Evolutionary conservation across 2,329 filamentous ascomycete species (phyloP).

Genomic region (Decorospora gaudefroyi): DNA sequence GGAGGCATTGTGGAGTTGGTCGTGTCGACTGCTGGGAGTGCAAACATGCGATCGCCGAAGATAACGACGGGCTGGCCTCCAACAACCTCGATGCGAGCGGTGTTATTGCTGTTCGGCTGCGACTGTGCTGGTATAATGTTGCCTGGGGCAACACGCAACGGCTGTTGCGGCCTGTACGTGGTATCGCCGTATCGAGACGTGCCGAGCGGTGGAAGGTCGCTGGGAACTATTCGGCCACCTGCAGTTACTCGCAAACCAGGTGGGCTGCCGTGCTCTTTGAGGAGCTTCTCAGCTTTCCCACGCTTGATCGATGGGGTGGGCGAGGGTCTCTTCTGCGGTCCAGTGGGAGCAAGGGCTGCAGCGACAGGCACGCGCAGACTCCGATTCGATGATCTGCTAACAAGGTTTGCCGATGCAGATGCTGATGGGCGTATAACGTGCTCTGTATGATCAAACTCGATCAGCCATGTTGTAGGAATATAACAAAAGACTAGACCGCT

Average conservation of each 20-base stretch:
- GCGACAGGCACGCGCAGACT: slow-evolving; percentile 30
- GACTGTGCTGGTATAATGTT: slow-evolving; percentile 34
- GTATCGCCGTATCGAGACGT: slow-evolving; percentile 40
- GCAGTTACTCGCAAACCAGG: slow-evolving; percentile 57
- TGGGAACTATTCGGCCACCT: slow-evolving; percentile 58
- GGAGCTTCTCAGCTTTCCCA: slow-evolving; percentile 55
- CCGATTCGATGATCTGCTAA: slow-evolving; percentile 31
- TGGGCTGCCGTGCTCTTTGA: slow-evolving; percentile 58
- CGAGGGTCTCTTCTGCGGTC: slow-evolving; percentile 48
- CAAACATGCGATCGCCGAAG: slow-evolving; percentile 40
- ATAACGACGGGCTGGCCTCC: slow-evolving; percentile 41
- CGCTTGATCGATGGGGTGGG: slow-evolving; percentile 57
- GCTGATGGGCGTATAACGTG: slow-evolving; percentile 50
- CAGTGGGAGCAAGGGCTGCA: slow-evolving; percentile 19
- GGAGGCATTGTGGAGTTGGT: slow-evolving; percentile 16
- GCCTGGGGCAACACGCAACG: slow-evolving; percentile 27
- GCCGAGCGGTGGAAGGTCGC: slow-evolving; percentile 46
- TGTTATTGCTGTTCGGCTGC: slow-evolving; percentile 25
- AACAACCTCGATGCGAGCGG: slow-evolving; percentile 37
- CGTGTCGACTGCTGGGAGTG: slow-evolving; percentile 36
- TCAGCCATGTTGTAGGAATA: slow-evolving; percentile 9
- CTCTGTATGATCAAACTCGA: slow-evolving; percentile 29
- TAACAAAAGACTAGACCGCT: neutral
- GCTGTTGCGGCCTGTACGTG: slow-evolving; percentile 32
- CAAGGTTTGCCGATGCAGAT: slow-evolving; percentile 45